phyloP scores from a whole-genome alignment of 2,329 filamentous ascomycete genomes.

The Aspergillus ochraceus region DNA sequence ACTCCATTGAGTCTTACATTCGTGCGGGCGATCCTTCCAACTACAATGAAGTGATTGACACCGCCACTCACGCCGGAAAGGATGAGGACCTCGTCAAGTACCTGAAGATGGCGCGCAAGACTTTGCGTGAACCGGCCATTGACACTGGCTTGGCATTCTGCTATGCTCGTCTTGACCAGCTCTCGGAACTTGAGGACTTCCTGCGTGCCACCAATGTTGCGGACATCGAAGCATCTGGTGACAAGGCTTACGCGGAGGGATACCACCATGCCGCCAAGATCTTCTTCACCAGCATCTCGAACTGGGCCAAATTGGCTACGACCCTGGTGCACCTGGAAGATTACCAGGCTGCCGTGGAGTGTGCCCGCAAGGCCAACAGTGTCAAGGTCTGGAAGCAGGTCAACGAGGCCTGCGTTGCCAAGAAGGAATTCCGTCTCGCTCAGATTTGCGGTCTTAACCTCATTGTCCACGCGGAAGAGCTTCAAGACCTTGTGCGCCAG shows the following conservation, averaged over 20 bases:
- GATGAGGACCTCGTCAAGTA: conserved; percentile 97
- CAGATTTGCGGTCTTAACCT: conserved; percentile 98
- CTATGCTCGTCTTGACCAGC: conserved; percentile 87
- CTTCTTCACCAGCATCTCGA: conserved; percentile 96
- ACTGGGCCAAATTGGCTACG: conserved; percentile 98
- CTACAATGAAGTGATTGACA: conserved; percentile 94
- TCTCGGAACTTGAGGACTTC: conserved; percentile 94
- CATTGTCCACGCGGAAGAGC: conserved; percentile 94
- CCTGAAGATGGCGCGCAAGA: conserved; percentile 96
- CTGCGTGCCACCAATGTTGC: conserved; percentile 89
- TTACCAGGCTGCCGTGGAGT: conserved; percentile 97
- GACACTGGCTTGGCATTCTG: conserved; percentile 93
- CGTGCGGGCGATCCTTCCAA: conserved; percentile 91
- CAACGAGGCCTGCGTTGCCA: conserved; percentile 90
- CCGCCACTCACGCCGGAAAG: conserved; percentile 91
- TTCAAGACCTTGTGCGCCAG: conserved; percentile 88
- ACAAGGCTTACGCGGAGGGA: conserved; percentile 95
- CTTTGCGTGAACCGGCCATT: conserved; percentile 85
- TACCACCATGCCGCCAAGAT: conserved; percentile 97
- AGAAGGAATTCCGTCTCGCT: conserved; percentile 98
- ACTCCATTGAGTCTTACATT: conserved; percentile 96
- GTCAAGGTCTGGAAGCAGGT: conserved; percentile 99
- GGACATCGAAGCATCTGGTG: conserved; percentile 92
- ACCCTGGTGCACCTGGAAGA: conserved; percentile 96
- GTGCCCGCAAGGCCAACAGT: conserved; percentile 96